Evolutionary conservation across 768 basidiomycete genomes (phyloP), one percentile per base, ranked within the genome.

Genomic region (Tylopilus sp.): DNA sequence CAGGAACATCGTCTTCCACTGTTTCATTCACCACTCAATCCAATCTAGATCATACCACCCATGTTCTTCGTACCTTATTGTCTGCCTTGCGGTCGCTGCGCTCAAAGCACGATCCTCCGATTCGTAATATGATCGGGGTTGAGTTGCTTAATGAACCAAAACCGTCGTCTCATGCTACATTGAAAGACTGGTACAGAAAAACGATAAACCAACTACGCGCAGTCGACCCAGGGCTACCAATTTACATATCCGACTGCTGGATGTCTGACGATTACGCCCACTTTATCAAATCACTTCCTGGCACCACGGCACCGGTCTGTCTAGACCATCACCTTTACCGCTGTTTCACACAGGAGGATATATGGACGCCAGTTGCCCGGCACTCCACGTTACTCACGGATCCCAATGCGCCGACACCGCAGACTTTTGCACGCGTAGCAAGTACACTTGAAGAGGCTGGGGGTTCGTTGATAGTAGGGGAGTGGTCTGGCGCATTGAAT

Each of bases 271-370:
- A 78, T 48, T 91, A 88, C 57, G 75, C 82, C 15, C 69, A 75
- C 9, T 87, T 78, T 59, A 70, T 82, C 59, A 67, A 67, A 21
- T 62, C 70, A 6, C 68, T 71, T 56, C 41, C 65, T 41, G 10
- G 58, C 50, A 25, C 61, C 22, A 48, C 71, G 50, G 61, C 59
- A 15, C 79, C 81, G 25, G 71, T 83, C 18, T 81, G 85, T 13
- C 71, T 91, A 36, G 91, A 93, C 65, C 87, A 91, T 57, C 91
- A 92, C 61, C 76, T 92, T 20, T 93, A 92, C 61, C 80, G 91
- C 22, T 90, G 88, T 66, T 90, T 91, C 65, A 87, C 86, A 0
- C 53, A 64, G 0, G 69, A 69, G 1, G 91, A 93, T 64, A 78
- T 68, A 17, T 52, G 64, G 1, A 81, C 79, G 3, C 64, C 77